These are phyloP conservation scores for Emericellopsis atlantica DNA, from an alignment of 2,329 filamentous ascomycete genomes.

Conservation along the genomic window DNA sequence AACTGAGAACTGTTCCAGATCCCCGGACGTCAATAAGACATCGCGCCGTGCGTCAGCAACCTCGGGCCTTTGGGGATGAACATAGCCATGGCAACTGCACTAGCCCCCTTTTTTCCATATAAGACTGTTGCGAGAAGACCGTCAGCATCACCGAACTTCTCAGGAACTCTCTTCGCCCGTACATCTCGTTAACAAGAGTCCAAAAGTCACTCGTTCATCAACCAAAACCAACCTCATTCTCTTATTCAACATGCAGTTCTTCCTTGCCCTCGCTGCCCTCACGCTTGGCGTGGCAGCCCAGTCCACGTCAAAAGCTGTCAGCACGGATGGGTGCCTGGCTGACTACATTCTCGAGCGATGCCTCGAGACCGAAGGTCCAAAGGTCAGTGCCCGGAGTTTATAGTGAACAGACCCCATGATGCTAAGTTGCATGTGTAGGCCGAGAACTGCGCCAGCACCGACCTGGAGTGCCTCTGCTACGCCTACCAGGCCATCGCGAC, in stretches of 20 bases:
- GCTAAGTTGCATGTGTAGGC: constrained; percentile 11
- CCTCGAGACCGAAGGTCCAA: constrained; percentile 23
- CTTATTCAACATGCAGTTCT: constrained; percentile 31
- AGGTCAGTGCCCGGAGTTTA: constrained; percentile 11
- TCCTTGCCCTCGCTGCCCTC: constrained; percentile 25
- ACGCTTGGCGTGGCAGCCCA: constrained; percentile 21
- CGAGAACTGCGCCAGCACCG: constrained; percentile 20
- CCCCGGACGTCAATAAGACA: no score
- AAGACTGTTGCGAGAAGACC: no score
- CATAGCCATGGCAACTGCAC: not conserved
- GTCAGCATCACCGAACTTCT: no score
- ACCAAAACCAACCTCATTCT: constrained; percentile 8
- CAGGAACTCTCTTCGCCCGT: no score
- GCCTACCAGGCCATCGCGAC: constrained; percentile 30
- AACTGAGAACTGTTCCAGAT: no score
- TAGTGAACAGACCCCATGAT: not conserved
- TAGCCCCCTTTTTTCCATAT: constrained; percentile 1
- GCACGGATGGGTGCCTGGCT: constrained; percentile 22
- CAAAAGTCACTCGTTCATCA: no score
- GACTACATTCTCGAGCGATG: constrained; percentile 34
- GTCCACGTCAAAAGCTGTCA: constrained; percentile 9
- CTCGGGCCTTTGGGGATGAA: not conserved
- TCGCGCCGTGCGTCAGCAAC: no score
- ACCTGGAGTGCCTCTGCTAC: constrained; percentile 34
- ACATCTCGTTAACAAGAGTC: no score